A percentile compares a stretch with the other conserved stretches of the same genome.
Evolutionary conservation across 208 protist species (phyloP).

Genomic region (Leptomonas seymouri): DNA sequence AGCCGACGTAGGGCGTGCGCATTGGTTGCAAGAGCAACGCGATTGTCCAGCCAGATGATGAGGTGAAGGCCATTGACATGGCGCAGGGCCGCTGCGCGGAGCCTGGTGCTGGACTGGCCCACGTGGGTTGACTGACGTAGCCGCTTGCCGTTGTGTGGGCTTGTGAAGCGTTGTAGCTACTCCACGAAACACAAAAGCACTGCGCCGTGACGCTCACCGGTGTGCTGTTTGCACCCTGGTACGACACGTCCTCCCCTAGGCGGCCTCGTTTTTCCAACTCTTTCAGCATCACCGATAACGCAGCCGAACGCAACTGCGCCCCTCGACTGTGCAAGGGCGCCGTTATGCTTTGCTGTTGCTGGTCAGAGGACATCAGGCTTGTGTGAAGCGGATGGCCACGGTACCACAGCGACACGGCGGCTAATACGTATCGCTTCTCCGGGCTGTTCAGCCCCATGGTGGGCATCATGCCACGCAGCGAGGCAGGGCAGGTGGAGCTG

Average conservation of each 20-base stretch:
- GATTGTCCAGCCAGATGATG: slow-evolving; percentile 55
- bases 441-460: slow-evolving; percentile 30
- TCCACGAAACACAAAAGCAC: not conserved
- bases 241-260: not conserved
- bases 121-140: slow-evolving; percentile 13
- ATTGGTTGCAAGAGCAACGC: slow-evolving; percentile 44
- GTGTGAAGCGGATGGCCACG: slow-evolving; percentile 36
- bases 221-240: not conserved
- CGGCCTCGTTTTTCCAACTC: not conserved
- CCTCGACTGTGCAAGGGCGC: slow-evolving; percentile 17
- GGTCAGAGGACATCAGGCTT: not conserved
- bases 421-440: slow-evolving; percentile 16
- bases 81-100: not conserved
- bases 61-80: slow-evolving; percentile 43
- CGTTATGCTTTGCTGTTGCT: not conserved
- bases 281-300: slow-evolving; percentile 39
- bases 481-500: slow-evolving; percentile 29
- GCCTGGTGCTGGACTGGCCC: not conserved
- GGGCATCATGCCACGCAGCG: slow-evolving; percentile 39
- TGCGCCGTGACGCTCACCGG: slow-evolving; percentile 11
- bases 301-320: slow-evolving; percentile 48
- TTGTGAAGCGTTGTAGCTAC: not conserved
- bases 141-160: slow-evolving; percentile 2
- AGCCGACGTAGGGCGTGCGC: slow-evolving; percentile 48
- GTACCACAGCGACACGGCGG: slow-evolving; percentile 35